Percentiles rank a stretch among this genome's conserved stretches.
Evolutionary conservation across 2,329 filamentous ascomycete species (phyloP).

Genomic region (Fusarium sarcochroum): DNA sequence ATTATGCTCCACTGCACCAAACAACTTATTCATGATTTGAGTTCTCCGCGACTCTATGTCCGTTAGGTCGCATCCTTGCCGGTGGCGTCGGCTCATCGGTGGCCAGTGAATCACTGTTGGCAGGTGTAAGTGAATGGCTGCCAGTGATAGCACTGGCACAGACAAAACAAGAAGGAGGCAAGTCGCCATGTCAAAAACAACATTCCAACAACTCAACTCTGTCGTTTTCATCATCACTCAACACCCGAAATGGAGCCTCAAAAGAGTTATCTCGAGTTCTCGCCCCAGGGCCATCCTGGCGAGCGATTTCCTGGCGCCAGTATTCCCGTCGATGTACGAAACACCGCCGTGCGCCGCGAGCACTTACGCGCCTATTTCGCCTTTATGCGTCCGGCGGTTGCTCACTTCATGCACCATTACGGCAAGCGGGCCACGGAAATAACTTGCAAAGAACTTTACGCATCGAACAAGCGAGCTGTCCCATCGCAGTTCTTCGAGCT

Average conservation of each 20-base stretch:
- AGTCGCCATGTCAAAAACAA: no score
- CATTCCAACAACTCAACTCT: no score
- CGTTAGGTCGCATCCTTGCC: no score
- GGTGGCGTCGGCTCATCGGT: no score
- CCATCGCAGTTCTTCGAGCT: neutral
- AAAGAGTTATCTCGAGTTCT: conserved; percentile 7
- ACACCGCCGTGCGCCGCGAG: neutral
- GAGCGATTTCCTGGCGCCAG: neutral
- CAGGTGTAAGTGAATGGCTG: no score
- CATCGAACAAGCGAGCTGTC: neutral
- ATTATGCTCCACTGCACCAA: no score
- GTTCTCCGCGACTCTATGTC: no score
- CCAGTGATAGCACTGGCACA: no score
- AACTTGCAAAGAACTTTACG: neutral
- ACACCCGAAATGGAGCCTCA: neutral
- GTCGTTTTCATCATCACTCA: neutral
- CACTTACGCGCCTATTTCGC: neutral
- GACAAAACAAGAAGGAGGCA: no score
- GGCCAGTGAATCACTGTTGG: no score
- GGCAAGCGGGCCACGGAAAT: neutral
- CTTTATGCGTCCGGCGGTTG: conserved; percentile 9
- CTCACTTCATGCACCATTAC: neutral
- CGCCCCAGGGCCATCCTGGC: neutral
- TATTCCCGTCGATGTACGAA: neutral
- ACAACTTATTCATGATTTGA: no score